Evolutionary conservation across 129 eudicot genomes (phyloP).

Genomic region (Centaurea solstitialis): DNA sequence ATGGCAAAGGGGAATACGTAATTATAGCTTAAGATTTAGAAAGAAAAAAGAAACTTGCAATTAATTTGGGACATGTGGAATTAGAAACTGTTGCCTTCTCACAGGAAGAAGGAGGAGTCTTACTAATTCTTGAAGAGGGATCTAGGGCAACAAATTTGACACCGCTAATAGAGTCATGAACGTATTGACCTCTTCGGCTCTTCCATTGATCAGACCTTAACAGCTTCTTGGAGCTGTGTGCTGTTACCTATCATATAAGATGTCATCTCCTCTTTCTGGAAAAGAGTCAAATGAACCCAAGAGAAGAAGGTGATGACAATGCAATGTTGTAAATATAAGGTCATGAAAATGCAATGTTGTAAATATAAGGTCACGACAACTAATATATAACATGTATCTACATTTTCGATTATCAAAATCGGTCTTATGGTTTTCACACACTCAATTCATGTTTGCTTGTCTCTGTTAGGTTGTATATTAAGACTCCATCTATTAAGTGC

Average conservation of each 20-base stretch:
- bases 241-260: not conserved
- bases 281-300: not conserved
- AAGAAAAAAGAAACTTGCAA: too few species aligned
- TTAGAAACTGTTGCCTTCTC: not conserved
- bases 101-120: not conserved
- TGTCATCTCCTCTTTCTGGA: not conserved
- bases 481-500: conserved; percentile 5
- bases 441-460: conserved; percentile 14
- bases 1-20: too few species aligned
- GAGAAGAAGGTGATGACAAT: not conserved
- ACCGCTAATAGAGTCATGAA: not conserved
- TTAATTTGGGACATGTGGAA: not conserved
- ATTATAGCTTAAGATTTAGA: too few species aligned
- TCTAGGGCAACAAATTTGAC: not conserved
- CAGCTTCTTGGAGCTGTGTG: not conserved
- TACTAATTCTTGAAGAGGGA: not conserved
- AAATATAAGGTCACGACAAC: conserved; percentile 7
- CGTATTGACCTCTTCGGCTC: not conserved
- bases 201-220: not conserved
- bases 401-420: not conserved
- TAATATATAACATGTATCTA: conserved; percentile 3
- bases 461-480: not conserved
- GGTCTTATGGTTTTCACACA: not conserved
- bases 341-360: not conserved
- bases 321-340: conserved; percentile 7